A percentile compares a stretch with the other conserved stretches of the same genome.
Evolutionary conservation across 345 rosid species (phyloP).

Genomic region (Camelina hispida): DNA sequence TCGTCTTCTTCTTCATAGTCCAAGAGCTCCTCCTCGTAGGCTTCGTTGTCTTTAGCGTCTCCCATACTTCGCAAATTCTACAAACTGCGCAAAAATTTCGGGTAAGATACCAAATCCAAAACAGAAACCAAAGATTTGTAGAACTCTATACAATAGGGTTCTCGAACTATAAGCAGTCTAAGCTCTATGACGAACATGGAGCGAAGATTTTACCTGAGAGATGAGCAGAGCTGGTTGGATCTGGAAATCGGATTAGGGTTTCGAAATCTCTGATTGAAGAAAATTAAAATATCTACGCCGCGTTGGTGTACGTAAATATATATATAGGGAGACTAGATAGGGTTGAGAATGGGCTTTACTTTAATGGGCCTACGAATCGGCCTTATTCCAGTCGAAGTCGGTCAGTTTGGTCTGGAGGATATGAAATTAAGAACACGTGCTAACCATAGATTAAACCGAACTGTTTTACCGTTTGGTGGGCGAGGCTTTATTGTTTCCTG

Average conservation of each 20-base stretch:
- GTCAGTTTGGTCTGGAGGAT: neutral
- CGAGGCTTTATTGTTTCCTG: neutral
- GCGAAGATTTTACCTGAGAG: too few relatives aligned
- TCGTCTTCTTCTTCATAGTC: conserved; percentile 98
- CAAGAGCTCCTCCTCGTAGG: conserved; percentile 99
- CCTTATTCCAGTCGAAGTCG: neutral
- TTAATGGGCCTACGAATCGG: conserved; percentile 12
- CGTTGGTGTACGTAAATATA: too few relatives aligned
- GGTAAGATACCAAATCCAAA: conserved; percentile 13
- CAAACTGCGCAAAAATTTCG: neutral
- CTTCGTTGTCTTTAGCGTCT: conserved; percentile 91
- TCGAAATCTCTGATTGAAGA: too few relatives aligned
- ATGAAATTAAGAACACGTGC: too few relatives aligned
- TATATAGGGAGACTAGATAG: too few relatives aligned
- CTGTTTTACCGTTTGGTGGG: too few relatives aligned
- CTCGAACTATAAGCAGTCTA: too few relatives aligned
- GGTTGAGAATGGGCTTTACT: conserved; percentile 13
- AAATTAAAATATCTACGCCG: too few relatives aligned
- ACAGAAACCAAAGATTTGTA: neutral
- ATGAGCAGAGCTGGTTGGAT: too few relatives aligned
- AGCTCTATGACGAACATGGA: too few relatives aligned
- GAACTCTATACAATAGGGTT: too few relatives aligned
- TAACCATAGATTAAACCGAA: neutral
- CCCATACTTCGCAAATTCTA: conserved; percentile 59
- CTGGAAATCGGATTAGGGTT: too few relatives aligned